These are phyloP conservation scores for Odontarrhena argentea DNA, from an alignment of 345 rosid species.

Conservation along the genomic window DNA sequence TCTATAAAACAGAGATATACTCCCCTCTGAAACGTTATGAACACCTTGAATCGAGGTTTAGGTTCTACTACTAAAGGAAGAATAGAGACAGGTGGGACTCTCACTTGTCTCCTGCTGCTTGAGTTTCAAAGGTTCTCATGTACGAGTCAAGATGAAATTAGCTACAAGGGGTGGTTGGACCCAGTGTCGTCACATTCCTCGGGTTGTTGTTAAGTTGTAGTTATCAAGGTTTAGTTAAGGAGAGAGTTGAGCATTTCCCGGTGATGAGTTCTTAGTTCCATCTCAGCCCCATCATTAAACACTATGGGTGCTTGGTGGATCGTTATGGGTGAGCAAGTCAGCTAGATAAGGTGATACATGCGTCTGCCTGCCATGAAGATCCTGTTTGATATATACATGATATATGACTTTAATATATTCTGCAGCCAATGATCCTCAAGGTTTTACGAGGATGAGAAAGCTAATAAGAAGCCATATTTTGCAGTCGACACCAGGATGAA, in stretches of 20 bases:
- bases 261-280: conserved; percentile 51
- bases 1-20: too few relatives aligned
- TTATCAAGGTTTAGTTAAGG: conserved; percentile 61
- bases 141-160: too few relatives aligned
- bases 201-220: conserved; percentile 65
- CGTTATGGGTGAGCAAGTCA: conserved; percentile 62
- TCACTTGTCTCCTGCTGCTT: too few relatives aligned
- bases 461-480: conserved; percentile 39
- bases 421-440: conserved; percentile 42
- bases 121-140: too few relatives aligned
- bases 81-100: too few relatives aligned
- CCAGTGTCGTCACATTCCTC: conserved; percentile 55
- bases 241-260: conserved; percentile 50
- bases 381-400: too few relatives aligned
- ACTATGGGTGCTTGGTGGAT: conserved; percentile 72
- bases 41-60: too few relatives aligned
- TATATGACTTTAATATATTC: conserved; percentile 48
- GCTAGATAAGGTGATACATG: conserved; percentile 53
- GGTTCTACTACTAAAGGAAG: too few relatives aligned
- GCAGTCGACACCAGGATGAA: conserved; percentile 57
- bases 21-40: too few relatives aligned
- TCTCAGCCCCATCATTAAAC: conserved; percentile 59
- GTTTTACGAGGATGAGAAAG: conserved; percentile 55
- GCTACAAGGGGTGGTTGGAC: conserved; percentile 50
- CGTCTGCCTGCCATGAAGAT: too few relatives aligned